Percentiles rank a stretch among this genome's conserved stretches.
phyloP scores from a whole-genome alignment of 139 green algal species.

The Ulvella scutata region DNA sequence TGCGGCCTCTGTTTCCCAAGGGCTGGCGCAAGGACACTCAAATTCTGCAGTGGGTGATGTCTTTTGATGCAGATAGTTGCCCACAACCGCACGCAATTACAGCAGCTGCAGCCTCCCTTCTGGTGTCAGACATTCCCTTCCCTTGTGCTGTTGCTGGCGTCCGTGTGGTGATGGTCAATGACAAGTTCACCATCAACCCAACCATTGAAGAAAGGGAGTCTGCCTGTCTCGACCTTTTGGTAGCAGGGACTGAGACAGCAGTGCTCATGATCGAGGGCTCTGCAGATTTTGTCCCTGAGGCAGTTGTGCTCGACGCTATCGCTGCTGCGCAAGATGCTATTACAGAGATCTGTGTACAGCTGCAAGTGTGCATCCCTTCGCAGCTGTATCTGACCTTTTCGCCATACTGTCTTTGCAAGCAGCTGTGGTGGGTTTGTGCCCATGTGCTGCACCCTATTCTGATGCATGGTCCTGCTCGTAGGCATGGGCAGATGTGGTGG shows the following conservation, averaged over 20 bases:
- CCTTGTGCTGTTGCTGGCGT: conserved; percentile 66
- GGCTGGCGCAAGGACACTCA: conserved; percentile 86
- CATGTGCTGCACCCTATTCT: neutral
- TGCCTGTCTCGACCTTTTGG: conserved; percentile 63
- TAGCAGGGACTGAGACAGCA: conserved; percentile 79
- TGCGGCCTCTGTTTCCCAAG: conserved; percentile 81
- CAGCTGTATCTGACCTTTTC: conserved; percentile 12
- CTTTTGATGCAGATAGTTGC: conserved; percentile 63
- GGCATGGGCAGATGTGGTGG: neutral
- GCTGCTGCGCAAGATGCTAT: conserved; percentile 38
- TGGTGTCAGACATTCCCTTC: conserved; percentile 74
- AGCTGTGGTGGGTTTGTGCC: conserved; percentile 2
- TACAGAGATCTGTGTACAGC: conserved; percentile 32
- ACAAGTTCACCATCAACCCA: conserved; percentile 70
- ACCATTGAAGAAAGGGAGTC: conserved; percentile 10
- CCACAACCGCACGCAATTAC: conserved; percentile 90
- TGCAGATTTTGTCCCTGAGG: conserved; percentile 82
- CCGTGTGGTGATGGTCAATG: conserved; percentile 53
- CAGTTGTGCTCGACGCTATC: conserved; percentile 68
- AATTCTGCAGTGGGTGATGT: conserved; percentile 63
- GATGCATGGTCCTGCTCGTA: neutral
- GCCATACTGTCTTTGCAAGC: too few species aligned
- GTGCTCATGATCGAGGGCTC: conserved; percentile 98
- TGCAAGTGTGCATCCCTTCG: conserved; percentile 45
- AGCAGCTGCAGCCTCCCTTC: conserved; percentile 63